Evolutionary conservation across 2,329 filamentous ascomycete genomes (phyloP), one percentile per base, ranked within the genome.

Genomic region (Chaetomium sp.): DNA sequence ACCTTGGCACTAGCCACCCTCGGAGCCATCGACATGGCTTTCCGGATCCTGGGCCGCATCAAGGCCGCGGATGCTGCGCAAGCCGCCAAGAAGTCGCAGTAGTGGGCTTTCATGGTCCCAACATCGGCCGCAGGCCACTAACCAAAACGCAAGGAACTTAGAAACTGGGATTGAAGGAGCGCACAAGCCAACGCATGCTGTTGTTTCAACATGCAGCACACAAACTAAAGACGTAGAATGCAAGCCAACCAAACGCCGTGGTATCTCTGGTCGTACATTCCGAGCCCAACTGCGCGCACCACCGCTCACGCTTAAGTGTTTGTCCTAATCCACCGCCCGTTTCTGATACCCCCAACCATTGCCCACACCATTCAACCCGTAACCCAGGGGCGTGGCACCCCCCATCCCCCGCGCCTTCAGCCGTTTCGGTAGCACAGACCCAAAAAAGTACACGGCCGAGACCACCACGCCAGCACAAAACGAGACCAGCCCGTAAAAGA

Each of bases 271-370:
- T 42, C 6, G 27, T 53, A 47, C 51, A 42, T 9, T 52, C 34
- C 50, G 19, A 7, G 44, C 9, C 8, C 8, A 12, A 8, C 8
- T 14, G 32, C 33, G 32, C 42, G 10, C 11, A 11, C 4, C 12
- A 27, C 5, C 11, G 10, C 14, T 5, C 10, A 27, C 9, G 9
- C 5, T n/a, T n/a, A 3, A 6, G 12, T 36, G 27, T 12, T 32
- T 3, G 27, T n/a, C 6, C 43, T 42, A 79, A 59, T 79, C 78
- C 49, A 77, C 72, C 8, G 68, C 67, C 57, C 79, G 69, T 68
- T 83, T 82, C 33, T 77, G 71, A 56, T 82, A 81, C 2, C 80
- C 80, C 80, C 80, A 84, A 48, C 80, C 80, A 53, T 83, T 83
- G 7, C 80, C 80, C 1, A 70, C 66, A n/a, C 72, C 70, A 52